Evolutionary conservation across 129 eudicot species (phyloP).

Genomic region (Flaveria robusta): DNA sequence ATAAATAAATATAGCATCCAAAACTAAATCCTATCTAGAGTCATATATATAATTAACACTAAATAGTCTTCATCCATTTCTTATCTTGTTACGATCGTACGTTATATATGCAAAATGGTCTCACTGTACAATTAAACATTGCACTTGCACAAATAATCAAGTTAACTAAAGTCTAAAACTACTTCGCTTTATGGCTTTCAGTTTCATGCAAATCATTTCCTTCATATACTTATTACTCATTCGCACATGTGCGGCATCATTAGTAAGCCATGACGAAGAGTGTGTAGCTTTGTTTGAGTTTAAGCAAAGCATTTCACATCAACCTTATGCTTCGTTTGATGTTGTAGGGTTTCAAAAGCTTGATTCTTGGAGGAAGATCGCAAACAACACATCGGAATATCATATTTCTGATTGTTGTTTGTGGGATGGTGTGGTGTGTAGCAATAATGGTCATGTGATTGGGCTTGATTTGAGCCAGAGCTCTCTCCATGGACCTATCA

Average conservation of each 20-base stretch:
- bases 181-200: conserved; percentile 18
- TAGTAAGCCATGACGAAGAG: conserved; percentile 21
- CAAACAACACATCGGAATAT: neutral
- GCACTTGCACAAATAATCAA: neutral
- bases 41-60: no score
- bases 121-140: no score
- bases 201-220: neutral
- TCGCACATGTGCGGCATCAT: neutral
- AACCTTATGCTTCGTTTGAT: neutral
- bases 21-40: no score
- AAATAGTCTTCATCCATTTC: no score
- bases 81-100: no score
- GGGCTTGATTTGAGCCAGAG: conserved; percentile 5
- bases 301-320: conserved; percentile 23
- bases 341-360: neutral
- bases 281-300: conserved; percentile 25
- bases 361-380: neutral
- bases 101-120: no score
- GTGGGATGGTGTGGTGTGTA: neutral
- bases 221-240: conserved; percentile 1
- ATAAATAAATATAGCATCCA: no score
- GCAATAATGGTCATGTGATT: neutral
- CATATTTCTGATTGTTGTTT: conserved; percentile 4
- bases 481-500: conserved; percentile 1
- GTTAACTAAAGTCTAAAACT: neutral